Evolutionary conservation across 179 eudicot genomes (phyloP).

Genomic region (Silene noctiflora): DNA sequence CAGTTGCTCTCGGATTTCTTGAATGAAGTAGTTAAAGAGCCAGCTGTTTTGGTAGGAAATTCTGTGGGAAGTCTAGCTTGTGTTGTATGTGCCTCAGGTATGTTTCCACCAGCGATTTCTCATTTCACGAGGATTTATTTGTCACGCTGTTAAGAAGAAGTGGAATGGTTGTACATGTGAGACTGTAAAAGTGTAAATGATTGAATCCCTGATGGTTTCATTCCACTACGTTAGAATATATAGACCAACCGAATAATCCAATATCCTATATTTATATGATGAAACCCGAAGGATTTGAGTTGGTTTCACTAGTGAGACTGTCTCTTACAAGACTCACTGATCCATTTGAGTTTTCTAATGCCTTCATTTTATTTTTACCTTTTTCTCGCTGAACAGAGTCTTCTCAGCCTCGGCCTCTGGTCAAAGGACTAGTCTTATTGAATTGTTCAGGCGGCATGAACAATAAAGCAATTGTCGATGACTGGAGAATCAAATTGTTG

Average conservation of each 20-base stretch:
- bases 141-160: not conserved
- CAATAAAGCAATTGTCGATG: slow-evolving; percentile 95
- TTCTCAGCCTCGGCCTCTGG: slow-evolving; percentile 34
- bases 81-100: slow-evolving; percentile 81
- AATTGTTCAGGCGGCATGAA: slow-evolving; percentile 99
- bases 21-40: slow-evolving; percentile 67
- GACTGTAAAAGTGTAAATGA: no score
- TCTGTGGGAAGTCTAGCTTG: slow-evolving; percentile 98
- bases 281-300: not conserved
- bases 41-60: slow-evolving; percentile 79
- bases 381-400: slow-evolving; percentile 42
- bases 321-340: not conserved
- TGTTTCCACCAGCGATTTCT: not conserved
- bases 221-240: no score
- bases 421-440: slow-evolving; percentile 71
- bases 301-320: not conserved
- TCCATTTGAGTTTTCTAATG: not conserved
- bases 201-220: no score
- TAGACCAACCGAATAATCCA: no score
- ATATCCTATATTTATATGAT: not conserved
- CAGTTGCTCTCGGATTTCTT: slow-evolving; percentile 88
- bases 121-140: not conserved
- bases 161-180: no score
- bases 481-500: slow-evolving; percentile 84
- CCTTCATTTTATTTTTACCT: slow-evolving; percentile 1